Evolutionary conservation across 495 filamentous ascomycete genomes (phyloP).

Genomic region (Cryomyces minteri): DNA sequence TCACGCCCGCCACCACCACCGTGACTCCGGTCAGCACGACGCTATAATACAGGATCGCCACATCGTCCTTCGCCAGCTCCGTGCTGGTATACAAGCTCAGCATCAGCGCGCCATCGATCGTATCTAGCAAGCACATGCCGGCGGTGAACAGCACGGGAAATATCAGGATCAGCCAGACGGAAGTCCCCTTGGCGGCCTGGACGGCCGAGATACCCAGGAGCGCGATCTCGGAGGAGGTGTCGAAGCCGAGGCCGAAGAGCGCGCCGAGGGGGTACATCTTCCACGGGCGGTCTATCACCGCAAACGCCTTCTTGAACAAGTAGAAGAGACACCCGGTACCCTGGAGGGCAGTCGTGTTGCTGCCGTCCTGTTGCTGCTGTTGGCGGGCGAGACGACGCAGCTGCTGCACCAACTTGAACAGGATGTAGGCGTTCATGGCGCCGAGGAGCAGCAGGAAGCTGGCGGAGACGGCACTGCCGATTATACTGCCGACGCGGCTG

Average conservation of each 20-base stretch:
- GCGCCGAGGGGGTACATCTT: slow-evolving; percentile 77
- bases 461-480: slow-evolving; percentile 69
- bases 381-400: slow-evolving; percentile 31
- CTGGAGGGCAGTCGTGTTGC: slow-evolving; percentile 30
- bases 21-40: slow-evolving; percentile 77
- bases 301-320: slow-evolving; percentile 60
- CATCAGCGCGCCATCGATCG: slow-evolving; percentile 85
- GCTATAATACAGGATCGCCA: slow-evolving; percentile 87
- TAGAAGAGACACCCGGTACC: slow-evolving; percentile 57
- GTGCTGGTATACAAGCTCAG: slow-evolving; percentile 79
- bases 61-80: slow-evolving; percentile 49
- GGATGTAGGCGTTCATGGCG: slow-evolving; percentile 68
- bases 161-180: slow-evolving; percentile 86
- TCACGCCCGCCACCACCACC: slow-evolving; percentile 69
- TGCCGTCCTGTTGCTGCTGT: slow-evolving; percentile 27
- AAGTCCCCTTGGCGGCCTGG: slow-evolving; percentile 66
- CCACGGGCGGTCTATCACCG: slow-evolving; percentile 69
- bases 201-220: slow-evolving; percentile 78
- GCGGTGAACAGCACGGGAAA: slow-evolving; percentile 88
- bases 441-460: slow-evolving; percentile 68
- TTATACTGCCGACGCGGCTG: slow-evolving; percentile 65
- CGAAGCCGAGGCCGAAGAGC: slow-evolving; percentile 86
- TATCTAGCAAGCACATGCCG: slow-evolving; percentile 85
- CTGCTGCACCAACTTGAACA: slow-evolving; percentile 52
- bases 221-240: slow-evolving; percentile 89